phyloP scores from a whole-genome alignment of 129 eudicot genomes.

The Arctium minus region DNA sequence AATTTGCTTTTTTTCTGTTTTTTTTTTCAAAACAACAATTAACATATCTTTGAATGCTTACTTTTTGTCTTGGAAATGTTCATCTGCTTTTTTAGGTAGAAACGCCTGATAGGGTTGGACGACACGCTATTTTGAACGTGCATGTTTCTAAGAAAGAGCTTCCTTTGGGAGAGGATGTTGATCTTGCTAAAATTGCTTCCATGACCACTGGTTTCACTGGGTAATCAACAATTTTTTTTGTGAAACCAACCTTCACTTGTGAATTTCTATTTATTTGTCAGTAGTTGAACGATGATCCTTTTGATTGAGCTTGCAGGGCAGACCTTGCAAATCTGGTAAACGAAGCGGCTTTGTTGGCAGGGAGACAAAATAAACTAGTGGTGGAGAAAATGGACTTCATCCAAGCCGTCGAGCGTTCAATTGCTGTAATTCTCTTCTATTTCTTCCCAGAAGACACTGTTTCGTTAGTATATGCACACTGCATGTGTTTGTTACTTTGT shows the following conservation, averaged over 20 bases:
- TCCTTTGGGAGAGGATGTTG: constrained; percentile 80
- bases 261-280: background rate
- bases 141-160: constrained; percentile 91
- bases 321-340: constrained; percentile 98
- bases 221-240: constrained; percentile 30
- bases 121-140: constrained; percentile 79
- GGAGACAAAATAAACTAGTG: constrained; percentile 61
- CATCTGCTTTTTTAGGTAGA: constrained; percentile 60
- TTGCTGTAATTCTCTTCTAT: constrained; percentile 58
- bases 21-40: background rate
- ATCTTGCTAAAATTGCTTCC: constrained; percentile 69
- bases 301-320: constrained; percentile 62
- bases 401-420: constrained; percentile 94
- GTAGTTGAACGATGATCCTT: constrained; percentile 2
- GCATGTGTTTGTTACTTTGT: background rate
- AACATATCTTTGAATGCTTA: background rate
- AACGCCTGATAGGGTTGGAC: constrained; percentile 95
- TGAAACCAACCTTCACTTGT: background rate
- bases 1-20: background rate
- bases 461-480: background rate
- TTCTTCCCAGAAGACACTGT: background rate
- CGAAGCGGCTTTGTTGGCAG: constrained; percentile 99
- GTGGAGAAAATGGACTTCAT: constrained; percentile 91
- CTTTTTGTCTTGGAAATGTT: constrained; percentile 1
- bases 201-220: constrained; percentile 99